phyloP scores from a whole-genome alignment of 805 yeast genomes.

The Candida andamanensis region DNA sequence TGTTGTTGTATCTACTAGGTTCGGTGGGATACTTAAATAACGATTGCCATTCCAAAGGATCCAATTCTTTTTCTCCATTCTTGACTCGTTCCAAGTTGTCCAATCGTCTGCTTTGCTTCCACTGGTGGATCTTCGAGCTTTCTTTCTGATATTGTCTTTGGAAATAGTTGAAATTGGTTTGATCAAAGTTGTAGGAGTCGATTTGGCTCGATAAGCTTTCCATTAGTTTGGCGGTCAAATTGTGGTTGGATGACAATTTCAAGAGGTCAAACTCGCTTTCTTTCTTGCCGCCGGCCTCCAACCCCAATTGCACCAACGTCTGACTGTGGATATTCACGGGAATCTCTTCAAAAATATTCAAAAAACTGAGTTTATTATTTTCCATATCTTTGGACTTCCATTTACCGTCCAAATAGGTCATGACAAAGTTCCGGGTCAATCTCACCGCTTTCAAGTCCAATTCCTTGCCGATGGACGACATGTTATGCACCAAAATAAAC shows the following conservation, averaged over 20 bases:
- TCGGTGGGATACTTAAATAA: slow-evolving; percentile 64
- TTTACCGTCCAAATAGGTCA: slow-evolving; percentile 50
- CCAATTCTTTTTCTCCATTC: slow-evolving; percentile 49
- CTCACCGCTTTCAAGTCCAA: slow-evolving; percentile 66
- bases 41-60: slow-evolving; percentile 61
- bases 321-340: slow-evolving; percentile 64
- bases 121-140: slow-evolving; percentile 60
- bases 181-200: slow-evolving; percentile 73
- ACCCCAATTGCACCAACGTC: slow-evolving; percentile 55
- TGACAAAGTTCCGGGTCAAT: slow-evolving; percentile 57
- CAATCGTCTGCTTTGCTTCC: slow-evolving; percentile 65
- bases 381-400: slow-evolving; percentile 64
- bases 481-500: slow-evolving; percentile 62
- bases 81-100: slow-evolving; percentile 61
- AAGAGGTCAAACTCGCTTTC: slow-evolving; percentile 31
- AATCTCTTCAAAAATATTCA: slow-evolving; percentile 67
- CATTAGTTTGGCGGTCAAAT: slow-evolving; percentile 43
- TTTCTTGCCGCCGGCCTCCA: slow-evolving; percentile 20
- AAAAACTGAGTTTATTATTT: slow-evolving; percentile 54
- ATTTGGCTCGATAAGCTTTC: slow-evolving; percentile 64
- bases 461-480: slow-evolving; percentile 61
- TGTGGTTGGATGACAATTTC: slow-evolving; percentile 39
- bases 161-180: slow-evolving; percentile 74
- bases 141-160: slow-evolving; percentile 75
- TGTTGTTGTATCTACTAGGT: slow-evolving; percentile 70